These are phyloP conservation scores for Pyrenophora seminiperda DNA, from an alignment of 2,329 filamentous ascomycete genomes.

Conservation along the genomic window DNA sequence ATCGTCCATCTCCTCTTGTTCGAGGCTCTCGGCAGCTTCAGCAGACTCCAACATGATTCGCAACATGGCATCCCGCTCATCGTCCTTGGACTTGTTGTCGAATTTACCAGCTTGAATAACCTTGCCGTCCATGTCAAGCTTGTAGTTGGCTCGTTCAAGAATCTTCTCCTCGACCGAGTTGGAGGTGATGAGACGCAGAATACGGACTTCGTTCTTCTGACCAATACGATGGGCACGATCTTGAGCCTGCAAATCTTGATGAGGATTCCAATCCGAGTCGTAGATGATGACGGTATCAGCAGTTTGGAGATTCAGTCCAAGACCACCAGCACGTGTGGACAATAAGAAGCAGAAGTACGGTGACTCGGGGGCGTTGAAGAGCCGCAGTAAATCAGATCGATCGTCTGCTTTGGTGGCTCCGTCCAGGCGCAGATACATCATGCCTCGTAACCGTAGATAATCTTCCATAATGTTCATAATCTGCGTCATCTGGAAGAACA, in stretches of 20 bases:
- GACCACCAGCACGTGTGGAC: slow-evolving; percentile 97
- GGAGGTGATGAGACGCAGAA: slow-evolving; percentile 91
- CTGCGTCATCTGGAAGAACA: slow-evolving; percentile 99
- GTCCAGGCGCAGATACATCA: slow-evolving; percentile 89
- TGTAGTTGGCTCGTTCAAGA: slow-evolving; percentile 92
- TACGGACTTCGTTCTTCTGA: slow-evolving; percentile 98
- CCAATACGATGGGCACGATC: slow-evolving; percentile 99
- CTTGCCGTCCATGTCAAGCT: slow-evolving; percentile 99
- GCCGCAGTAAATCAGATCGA: slow-evolving; percentile 83
- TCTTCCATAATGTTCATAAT: slow-evolving; percentile 99
- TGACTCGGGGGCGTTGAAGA: slow-evolving; percentile 88
- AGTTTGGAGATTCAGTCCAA: slow-evolving; percentile 95
- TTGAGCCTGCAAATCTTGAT: slow-evolving; percentile 98
- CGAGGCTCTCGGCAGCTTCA: slow-evolving; percentile 70
- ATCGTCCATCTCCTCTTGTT: slow-evolving; percentile 98
- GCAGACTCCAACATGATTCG: slow-evolving; percentile 87
- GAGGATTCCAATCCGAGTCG: slow-evolving; percentile 99
- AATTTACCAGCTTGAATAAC: slow-evolving; percentile 99
- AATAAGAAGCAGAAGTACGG: slow-evolving; percentile 97
- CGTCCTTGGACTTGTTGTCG: slow-evolving; percentile 98
- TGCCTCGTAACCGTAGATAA: slow-evolving; percentile 81
- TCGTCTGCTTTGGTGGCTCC: slow-evolving; percentile 98
- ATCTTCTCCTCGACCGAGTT: slow-evolving; percentile 99
- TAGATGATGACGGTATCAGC: slow-evolving; percentile 99
- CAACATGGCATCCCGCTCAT: slow-evolving; percentile 95